Conservation (phyloP, 2,329 filamentous ascomycete species). For the Hypoxylon sp. region DNA sequence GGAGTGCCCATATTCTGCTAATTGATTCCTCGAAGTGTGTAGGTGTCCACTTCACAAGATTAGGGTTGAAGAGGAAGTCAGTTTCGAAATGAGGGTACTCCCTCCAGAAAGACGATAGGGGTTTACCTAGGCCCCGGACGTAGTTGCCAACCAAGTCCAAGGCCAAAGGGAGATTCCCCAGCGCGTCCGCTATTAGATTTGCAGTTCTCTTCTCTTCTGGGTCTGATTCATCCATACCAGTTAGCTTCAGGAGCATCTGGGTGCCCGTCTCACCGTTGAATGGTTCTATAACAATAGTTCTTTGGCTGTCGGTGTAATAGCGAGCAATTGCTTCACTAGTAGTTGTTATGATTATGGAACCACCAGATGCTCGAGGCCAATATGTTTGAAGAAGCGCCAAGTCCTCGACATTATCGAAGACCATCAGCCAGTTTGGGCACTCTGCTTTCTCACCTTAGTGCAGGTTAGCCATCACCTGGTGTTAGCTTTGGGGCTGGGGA, state of each 20-base stretch:
- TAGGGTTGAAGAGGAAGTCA: conserved; percentile 11
- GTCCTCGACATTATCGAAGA: conserved; percentile 13
- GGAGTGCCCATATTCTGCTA: conserved; percentile 12
- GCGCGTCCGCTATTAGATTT: not conserved
- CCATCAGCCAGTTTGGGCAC: not conserved
- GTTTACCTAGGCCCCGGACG: not conserved
- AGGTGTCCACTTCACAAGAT: conserved; percentile 2
- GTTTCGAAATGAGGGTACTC: conserved; percentile 7
- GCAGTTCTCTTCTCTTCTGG: not conserved
- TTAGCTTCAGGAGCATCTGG: conserved; percentile 5
- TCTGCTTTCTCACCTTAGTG: not conserved
- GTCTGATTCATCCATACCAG: not conserved
- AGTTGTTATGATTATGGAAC: conserved; percentile 6
- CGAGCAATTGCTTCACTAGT: not conserved
- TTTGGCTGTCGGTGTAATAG: not conserved
- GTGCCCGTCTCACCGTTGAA: not conserved
- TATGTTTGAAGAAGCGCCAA: not conserved
- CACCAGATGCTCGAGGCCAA: conserved; percentile 3
- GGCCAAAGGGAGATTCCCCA: conserved; percentile 8
- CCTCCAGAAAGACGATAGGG: conserved; percentile 12
- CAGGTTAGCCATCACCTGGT: not conserved
- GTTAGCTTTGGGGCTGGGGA: not conserved
- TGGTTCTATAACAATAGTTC: conserved; percentile 1
- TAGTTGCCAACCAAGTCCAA: conserved; percentile 11
- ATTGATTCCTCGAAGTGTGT: conserved; percentile 11